phyloP scores from a whole-genome alignment of 2,329 filamentous ascomycete genomes.

The Triangularia setosa region DNA sequence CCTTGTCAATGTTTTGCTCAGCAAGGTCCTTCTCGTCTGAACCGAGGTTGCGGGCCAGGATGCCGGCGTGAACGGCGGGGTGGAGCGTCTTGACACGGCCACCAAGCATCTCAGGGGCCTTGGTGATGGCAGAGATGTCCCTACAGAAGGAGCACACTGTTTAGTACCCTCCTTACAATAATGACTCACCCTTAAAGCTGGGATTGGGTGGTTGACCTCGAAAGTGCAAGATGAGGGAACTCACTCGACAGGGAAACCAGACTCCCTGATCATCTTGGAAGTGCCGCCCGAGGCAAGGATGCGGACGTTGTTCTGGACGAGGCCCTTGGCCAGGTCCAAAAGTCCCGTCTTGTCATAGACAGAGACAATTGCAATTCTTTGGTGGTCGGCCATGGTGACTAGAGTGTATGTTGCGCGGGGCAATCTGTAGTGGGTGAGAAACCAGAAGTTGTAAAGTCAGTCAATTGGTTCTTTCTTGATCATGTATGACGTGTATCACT shows the following conservation, averaged over 20 bases:
- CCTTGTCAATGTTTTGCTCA: conserved; percentile 90
- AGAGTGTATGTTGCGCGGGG: conserved; percentile 13
- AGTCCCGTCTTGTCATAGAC: conserved; percentile 99
- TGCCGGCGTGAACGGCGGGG: conserved; percentile 84
- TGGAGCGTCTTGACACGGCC: conserved; percentile 88
- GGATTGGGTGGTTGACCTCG: background rate
- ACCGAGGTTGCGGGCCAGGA: conserved; percentile 88
- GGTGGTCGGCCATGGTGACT: conserved; percentile 36
- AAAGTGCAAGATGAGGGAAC: conserved; percentile 28
- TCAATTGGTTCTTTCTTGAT: background rate
- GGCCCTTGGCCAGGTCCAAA: conserved; percentile 85
- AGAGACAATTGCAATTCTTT: conserved; percentile 82
- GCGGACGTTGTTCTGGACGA: conserved; percentile 83
- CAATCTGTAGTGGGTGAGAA: conserved; percentile 3
- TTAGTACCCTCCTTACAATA: background rate
- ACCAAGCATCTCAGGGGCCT: conserved; percentile 93
- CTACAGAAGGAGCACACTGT: conserved; percentile 40
- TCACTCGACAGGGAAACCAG: conserved; percentile 91
- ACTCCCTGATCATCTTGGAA: conserved; percentile 93
- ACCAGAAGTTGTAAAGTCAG: conserved; percentile 7
- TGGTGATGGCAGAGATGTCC: conserved; percentile 95
- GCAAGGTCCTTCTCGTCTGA: conserved; percentile 96
- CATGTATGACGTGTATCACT: background rate
- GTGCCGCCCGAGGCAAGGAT: conserved; percentile 94
- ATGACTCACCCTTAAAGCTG: background rate